phyloP scores from a whole-genome alignment of 257 asterid genomes.

The Cruciata laevipes region DNA sequence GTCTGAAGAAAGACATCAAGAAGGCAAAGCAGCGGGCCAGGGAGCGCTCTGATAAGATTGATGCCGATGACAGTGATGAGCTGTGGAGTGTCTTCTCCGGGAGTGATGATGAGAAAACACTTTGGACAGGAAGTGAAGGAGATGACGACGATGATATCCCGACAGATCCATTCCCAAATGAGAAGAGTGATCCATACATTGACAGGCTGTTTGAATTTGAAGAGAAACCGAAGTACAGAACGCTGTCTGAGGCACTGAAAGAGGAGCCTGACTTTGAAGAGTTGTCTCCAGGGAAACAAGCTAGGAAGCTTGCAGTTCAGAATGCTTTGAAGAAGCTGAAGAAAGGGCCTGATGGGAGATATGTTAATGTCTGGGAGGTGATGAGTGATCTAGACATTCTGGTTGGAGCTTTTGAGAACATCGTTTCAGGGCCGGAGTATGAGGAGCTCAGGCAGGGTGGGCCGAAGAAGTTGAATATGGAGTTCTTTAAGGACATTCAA shows the following conservation, averaged over 20 bases:
- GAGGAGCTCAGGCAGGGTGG: conserved; percentile 87
- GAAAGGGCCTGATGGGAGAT: conserved; percentile 93
- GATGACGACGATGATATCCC: conserved; percentile 75
- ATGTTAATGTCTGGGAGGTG: conserved; percentile 87
- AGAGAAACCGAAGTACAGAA: conserved; percentile 63
- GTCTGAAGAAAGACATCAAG: conserved; percentile 61
- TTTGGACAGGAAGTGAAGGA: conserved; percentile 87
- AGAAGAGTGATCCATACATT: conserved; percentile 62
- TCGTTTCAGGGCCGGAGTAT: conserved; percentile 86
- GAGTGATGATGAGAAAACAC: conserved; percentile 73
- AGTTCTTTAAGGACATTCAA: conserved; percentile 84
- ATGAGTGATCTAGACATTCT: conserved; percentile 88
- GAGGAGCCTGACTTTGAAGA: conserved; percentile 83
- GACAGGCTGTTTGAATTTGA: conserved; percentile 77
- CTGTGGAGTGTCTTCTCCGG: conserved; percentile 61
- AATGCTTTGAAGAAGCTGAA: conserved; percentile 82
- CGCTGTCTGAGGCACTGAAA: conserved; percentile 66
- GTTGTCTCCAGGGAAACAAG: conserved; percentile 78
- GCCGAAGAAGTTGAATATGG: conserved; percentile 70
- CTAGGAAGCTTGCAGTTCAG: conserved; percentile 74
- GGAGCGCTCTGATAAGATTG: conserved; percentile 44
- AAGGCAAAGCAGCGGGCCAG: conserved; percentile 69
- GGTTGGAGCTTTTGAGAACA: conserved; percentile 84
- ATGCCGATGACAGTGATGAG: conserved; percentile 90
- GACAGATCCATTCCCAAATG: conserved; percentile 61